Percentiles rank a stretch among this genome's conserved stretches.
These are phyloP conservation scores for Lachnellula cervina DNA, from an alignment of 2,329 filamentous ascomycete genomes.

Conservation along the genomic window DNA sequence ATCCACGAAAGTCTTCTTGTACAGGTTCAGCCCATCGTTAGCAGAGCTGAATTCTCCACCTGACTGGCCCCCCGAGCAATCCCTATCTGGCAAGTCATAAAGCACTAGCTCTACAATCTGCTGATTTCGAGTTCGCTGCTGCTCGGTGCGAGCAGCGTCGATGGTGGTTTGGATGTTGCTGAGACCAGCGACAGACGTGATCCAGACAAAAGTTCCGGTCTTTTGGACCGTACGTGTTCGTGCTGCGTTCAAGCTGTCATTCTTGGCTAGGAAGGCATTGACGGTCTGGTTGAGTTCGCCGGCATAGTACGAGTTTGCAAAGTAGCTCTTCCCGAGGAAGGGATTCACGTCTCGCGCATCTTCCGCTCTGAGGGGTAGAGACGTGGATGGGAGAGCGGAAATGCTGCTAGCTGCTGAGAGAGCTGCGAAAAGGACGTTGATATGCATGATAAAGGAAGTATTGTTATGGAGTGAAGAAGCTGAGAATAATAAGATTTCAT, in stretches of 20 bases:
- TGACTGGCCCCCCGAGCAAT: constrained; percentile 41
- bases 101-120: constrained; percentile 40
- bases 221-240: constrained; percentile 37
- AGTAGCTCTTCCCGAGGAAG: constrained; percentile 45
- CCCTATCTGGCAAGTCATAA: constrained; percentile 42
- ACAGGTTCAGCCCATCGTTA: constrained; percentile 36
- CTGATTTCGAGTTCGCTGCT: constrained; percentile 30
- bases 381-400: background rate
- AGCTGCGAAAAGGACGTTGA: background rate
- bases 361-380: background rate
- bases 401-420: background rate
- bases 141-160: constrained; percentile 33
- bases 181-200: constrained; percentile 36
- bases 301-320: constrained; percentile 41
- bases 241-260: constrained; percentile 36
- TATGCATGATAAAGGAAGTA: background rate
- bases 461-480: background rate
- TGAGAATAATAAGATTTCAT: background rate
- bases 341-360: constrained; percentile 33
- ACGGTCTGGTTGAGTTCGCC: constrained; percentile 38
- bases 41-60: constrained; percentile 37
- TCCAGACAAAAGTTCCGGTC: constrained; percentile 41
- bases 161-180: constrained; percentile 38
- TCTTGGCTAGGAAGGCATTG: constrained; percentile 33
- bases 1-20: constrained; percentile 39